Conservation (phyloP, 331 rosid genomes). For the Cydonia oblonga region DNA sequence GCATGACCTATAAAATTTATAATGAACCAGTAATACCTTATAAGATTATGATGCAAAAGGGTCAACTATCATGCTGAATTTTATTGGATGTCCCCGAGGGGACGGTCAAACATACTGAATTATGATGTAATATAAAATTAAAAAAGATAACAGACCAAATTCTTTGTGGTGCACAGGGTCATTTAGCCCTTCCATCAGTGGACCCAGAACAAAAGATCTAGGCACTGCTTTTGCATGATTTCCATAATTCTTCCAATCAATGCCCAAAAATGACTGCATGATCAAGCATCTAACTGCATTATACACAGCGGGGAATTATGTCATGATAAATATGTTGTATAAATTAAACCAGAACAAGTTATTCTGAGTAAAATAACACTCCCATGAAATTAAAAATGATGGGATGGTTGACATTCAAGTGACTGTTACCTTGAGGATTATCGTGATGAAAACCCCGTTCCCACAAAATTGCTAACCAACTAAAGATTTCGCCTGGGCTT, state of each 20-base stretch:
- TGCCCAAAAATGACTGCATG: conserved; percentile 78
- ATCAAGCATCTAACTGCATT: conserved; percentile 89
- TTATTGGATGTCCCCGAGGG: no score
- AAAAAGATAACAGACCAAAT: conserved; percentile 42
- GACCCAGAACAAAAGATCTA: conserved; percentile 67
- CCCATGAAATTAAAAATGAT: not conserved
- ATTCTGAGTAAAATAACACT: not conserved
- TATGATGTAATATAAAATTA: not conserved
- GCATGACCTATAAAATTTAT: not conserved
- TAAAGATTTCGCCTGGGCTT: conserved; percentile 37
- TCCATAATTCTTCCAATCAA: conserved; percentile 56
- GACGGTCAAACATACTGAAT: not conserved
- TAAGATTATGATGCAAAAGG: not conserved
- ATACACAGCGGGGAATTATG: conserved; percentile 14
- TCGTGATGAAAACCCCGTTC: conserved; percentile 70
- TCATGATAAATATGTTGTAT: conserved; percentile 1
- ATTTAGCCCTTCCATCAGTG: conserved; percentile 69
- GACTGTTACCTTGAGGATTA: conserved; percentile 66
- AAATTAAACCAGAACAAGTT: conserved; percentile 4
- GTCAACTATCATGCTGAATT: no score
- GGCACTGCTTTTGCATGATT: conserved; percentile 53
- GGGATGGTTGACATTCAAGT: conserved; percentile 9
- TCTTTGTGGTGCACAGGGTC: conserved; percentile 92
- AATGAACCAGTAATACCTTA: not conserved
- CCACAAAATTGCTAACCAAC: conserved; percentile 81